These are phyloP conservation scores for Trypanosoma congolense DNA, from an alignment of 208 protist species.

Conservation along the genomic window DNA sequence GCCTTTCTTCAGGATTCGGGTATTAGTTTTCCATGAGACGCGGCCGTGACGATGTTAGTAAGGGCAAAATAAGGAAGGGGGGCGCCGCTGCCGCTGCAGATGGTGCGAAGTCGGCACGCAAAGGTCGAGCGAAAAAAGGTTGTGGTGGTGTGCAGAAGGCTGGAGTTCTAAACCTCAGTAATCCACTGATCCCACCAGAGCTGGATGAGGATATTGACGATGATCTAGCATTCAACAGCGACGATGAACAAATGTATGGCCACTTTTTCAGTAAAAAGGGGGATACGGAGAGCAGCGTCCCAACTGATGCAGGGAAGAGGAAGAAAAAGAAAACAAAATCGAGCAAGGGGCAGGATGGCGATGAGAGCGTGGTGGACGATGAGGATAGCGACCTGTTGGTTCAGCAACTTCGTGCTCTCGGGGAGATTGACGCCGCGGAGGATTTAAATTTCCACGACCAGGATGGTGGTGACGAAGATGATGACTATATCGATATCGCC, in stretches of 20 bases:
- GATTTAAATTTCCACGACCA: slow-evolving; percentile 62
- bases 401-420: slow-evolving; percentile 40
- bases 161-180: slow-evolving; percentile 69
- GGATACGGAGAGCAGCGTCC: slow-evolving; percentile 14
- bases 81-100: not conserved
- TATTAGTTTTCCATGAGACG: not conserved
- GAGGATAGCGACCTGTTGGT: slow-evolving; percentile 46
- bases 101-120: not conserved
- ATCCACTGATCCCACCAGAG: slow-evolving; percentile 79
- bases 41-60: not conserved
- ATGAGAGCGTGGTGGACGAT: slow-evolving; percentile 11
- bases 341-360: not conserved
- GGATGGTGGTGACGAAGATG: slow-evolving; percentile 47
- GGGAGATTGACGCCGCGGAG: slow-evolving; percentile 41
- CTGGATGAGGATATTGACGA: slow-evolving; percentile 89
- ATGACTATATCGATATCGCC: slow-evolving; percentile 77
- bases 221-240: slow-evolving; percentile 87
- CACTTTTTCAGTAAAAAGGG: slow-evolving; percentile 57
- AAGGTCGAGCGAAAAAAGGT: slow-evolving; percentile 9
- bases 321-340: slow-evolving; percentile 23
- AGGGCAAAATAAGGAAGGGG: not conserved
- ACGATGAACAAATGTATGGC: slow-evolving; percentile 85
- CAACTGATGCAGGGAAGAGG: not conserved
- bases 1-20: not conserved
- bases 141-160: slow-evolving; percentile 30